Conservation (phyloP, 2,329 filamentous ascomycete species). For the Ophiostoma sp. region DNA sequence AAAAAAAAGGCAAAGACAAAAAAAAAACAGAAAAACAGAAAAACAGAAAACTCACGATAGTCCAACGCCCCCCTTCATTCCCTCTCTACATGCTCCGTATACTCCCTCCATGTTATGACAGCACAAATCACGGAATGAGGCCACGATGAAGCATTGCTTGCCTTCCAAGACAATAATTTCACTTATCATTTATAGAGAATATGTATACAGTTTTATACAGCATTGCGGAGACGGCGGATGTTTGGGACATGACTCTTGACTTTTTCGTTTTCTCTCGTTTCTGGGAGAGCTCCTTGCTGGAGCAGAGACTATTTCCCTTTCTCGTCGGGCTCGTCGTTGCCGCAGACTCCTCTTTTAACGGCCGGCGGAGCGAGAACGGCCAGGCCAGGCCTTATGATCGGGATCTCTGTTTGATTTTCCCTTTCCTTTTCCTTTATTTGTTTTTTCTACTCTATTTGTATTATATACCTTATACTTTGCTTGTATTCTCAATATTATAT, state of each 20-base stretch:
- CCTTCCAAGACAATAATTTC: no score
- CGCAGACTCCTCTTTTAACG: constrained; percentile 4
- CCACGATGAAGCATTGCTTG: neutral
- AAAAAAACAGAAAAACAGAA: neutral
- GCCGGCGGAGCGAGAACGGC: constrained; percentile 12
- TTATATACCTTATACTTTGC: no score
- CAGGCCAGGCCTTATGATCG: neutral
- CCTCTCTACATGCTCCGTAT: neutral
- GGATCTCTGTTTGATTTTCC: neutral
- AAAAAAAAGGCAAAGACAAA: constrained; percentile 2
- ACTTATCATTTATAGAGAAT: no score
- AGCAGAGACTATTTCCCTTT: neutral
- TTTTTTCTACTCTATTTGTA: neutral
- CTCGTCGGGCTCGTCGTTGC: constrained; percentile 13
- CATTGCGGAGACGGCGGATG: neutral
- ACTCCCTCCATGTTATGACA: constrained; percentile 12
- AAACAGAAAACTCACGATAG: neutral
- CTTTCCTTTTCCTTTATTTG: neutral
- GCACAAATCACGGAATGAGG: neutral
- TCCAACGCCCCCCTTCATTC: neutral
- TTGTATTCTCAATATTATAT: constrained; percentile 4
- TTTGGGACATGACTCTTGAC: neutral
- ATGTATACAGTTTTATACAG: no score
- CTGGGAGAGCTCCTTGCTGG: neutral
- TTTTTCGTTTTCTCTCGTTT: neutral